Evolutionary conservation across 169 alveolate genomes (phyloP), one percentile per base, ranked within the genome.

Genomic region (Pseudocohnilembus persalinus): DNA sequence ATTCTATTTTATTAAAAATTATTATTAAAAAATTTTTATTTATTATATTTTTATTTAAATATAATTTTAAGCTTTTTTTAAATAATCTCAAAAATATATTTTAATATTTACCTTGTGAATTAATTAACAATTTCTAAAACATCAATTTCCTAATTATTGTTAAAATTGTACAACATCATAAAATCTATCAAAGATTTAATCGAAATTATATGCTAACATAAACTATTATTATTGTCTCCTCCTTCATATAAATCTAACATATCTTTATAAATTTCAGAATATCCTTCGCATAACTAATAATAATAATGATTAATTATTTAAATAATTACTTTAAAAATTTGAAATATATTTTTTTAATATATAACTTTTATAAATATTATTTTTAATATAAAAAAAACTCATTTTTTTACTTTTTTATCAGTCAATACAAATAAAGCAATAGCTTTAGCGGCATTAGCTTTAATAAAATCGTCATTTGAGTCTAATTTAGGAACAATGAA

Each of bases 371-470:
- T n/a, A n/a, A n/a, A n/a, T n/a, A n/a, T n/a, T n/a, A n/a, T n/a
- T n/a, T n/a, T n/a, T n/a, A n/a, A n/a, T n/a, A n/a, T n/a, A n/a
- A 20, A 49, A 49, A 49, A 11, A 49, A 49, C 20, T 49, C 4
- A 11, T 49, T 11, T 49, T 49, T 4, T 49, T 49, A 49, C 68
- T 49, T 4, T 20, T 49, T 49, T 79, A 49, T 79, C 84, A 49
- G 64, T 79, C 34, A 79, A 64, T 29, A 79, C 84, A 79, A 34
- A 79, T 6, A 79, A 73, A 20, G 84, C 84, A 6, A 79, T 33
- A 0, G 84, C 68, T 31, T 79, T 79, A 27, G 64, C 35, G 0
- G 77, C 31, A n/a, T 79, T 16, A 33, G 11, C 35, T 11, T 64
- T 79, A n/a, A 79, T 26, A 49, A 15, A 15, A 32, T n/a, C 24